Conservation (phyloP, 495 filamentous ascomycete species). For the Bombardia bombarda region DNA sequence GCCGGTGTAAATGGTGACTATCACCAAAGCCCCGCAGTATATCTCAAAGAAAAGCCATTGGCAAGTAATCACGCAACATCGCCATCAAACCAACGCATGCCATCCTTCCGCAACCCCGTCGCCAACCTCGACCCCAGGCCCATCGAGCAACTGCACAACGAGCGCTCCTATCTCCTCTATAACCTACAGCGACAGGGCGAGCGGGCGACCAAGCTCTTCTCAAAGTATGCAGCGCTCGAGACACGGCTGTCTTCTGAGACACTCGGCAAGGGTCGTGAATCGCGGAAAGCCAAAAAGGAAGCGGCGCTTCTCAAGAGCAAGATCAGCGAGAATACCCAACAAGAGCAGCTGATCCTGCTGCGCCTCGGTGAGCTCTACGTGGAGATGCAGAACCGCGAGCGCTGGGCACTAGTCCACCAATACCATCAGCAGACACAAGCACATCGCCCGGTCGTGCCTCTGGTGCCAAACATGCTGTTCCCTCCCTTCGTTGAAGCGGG, state of each 20-base stretch:
- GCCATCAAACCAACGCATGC: background rate
- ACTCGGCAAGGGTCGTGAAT: constrained; percentile 1
- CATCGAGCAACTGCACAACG: constrained; percentile 28
- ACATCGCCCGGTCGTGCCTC: background rate
- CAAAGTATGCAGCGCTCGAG: constrained; percentile 21
- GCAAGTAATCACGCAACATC: no score
- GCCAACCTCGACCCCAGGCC: constrained; percentile 19
- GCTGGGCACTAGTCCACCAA: constrained; percentile 21
- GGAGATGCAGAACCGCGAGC: constrained; percentile 32
- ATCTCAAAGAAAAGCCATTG: no score
- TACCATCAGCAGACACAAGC: background rate
- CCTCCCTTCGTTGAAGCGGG: background rate
- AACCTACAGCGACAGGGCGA: constrained; percentile 28
- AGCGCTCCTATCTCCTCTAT: constrained; percentile 31
- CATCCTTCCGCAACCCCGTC: background rate
- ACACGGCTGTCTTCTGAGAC: constrained; percentile 7
- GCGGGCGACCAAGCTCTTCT: constrained; percentile 22
- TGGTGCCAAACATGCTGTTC: background rate
- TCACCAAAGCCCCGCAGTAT: no score
- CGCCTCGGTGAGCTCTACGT: constrained; percentile 35
- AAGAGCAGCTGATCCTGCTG: constrained; percentile 31
- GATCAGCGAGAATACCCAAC: constrained; percentile 27
- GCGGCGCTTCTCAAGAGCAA: constrained; percentile 8
- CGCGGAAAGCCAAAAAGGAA: constrained; percentile 9
- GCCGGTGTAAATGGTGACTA: no score